Conservation (phyloP, 306 rosid genomes). For the Quercus mongolica region DNA sequence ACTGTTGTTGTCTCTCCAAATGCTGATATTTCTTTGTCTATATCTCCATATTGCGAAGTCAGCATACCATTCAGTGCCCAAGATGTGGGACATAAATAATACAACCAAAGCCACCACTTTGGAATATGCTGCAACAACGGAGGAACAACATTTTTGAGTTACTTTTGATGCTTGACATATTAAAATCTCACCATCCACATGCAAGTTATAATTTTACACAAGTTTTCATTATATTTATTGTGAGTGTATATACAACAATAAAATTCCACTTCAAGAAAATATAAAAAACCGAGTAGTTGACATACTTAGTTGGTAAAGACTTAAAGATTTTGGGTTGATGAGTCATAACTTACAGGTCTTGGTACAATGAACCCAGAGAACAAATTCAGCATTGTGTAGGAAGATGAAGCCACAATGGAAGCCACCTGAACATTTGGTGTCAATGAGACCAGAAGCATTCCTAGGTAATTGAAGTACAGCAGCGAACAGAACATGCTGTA, state of each 20-base stretch:
- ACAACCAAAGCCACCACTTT: slow-evolving; percentile 77
- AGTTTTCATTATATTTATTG: not conserved
- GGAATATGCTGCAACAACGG: slow-evolving; percentile 54
- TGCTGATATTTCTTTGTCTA: slow-evolving; percentile 26
- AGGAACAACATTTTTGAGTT: slow-evolving; percentile 7
- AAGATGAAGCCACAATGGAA: slow-evolving; percentile 42
- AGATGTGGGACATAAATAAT: slow-evolving; percentile 52
- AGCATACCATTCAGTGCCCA: slow-evolving; percentile 67
- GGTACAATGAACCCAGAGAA: slow-evolving; percentile 63
- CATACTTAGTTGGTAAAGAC: no score
- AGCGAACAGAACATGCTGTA: slow-evolving; percentile 49
- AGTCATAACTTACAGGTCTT: slow-evolving; percentile 38
- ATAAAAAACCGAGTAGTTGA: no score
- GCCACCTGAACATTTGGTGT: slow-evolving; percentile 65
- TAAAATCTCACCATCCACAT: not conserved
- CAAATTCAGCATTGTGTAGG: slow-evolving; percentile 46
- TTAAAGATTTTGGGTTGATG: not conserved
- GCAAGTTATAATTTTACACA: not conserved
- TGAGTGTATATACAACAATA: not conserved
- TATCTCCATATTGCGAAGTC: slow-evolving; percentile 58
- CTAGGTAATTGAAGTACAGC: slow-evolving; percentile 50
- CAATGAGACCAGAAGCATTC: slow-evolving; percentile 61
- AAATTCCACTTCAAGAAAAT: no score
- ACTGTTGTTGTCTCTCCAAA: slow-evolving; percentile 41
- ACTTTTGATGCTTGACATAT: not conserved